phyloP scores from a whole-genome alignment of 768 basidiomycete genomes.

The Termitomyces sp. region DNA sequence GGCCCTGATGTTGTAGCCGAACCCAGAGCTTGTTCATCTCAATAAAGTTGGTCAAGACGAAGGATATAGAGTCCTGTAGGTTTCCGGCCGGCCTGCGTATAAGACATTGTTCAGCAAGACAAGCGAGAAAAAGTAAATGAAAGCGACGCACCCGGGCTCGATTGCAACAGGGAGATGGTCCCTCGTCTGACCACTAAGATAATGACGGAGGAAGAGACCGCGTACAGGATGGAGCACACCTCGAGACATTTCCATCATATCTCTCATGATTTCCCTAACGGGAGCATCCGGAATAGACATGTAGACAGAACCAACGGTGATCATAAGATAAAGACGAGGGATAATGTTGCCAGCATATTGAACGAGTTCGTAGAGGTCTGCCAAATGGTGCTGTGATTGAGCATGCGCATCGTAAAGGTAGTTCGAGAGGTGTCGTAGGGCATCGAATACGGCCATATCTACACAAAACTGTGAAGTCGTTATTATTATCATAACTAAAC shows the following conservation, averaged over 20 bases:
- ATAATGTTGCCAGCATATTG: slow-evolving; percentile 98
- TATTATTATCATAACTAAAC: neutral
- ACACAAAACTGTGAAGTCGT: slow-evolving; percentile 4
- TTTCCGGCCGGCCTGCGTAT: slow-evolving; percentile 83
- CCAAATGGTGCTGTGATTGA: slow-evolving; percentile 88
- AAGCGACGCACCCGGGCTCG: slow-evolving; percentile 65
- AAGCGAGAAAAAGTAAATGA: neutral
- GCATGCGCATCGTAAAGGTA: slow-evolving; percentile 97
- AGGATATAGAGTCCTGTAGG: slow-evolving; percentile 91
- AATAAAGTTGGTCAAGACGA: slow-evolving; percentile 97
- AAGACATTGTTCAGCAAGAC: neutral
- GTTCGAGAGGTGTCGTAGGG: slow-evolving; percentile 89
- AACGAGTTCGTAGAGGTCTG: slow-evolving; percentile 98
- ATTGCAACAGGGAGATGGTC: slow-evolving; percentile 90
- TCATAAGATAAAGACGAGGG: slow-evolving; percentile 95
- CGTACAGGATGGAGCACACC: slow-evolving; percentile 97
- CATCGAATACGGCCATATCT: slow-evolving; percentile 99
- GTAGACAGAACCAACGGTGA: slow-evolving; percentile 98
- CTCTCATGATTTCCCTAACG: slow-evolving; percentile 99
- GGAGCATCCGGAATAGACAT: slow-evolving; percentile 98
- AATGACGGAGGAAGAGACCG: slow-evolving; percentile 93
- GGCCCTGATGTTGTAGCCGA: slow-evolving; percentile 95
- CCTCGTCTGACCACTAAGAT: slow-evolving; percentile 94
- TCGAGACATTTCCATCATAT: slow-evolving; percentile 99
- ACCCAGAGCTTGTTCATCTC: slow-evolving; percentile 99